Base-by-base conservation (phyloP, 768 basidiomycete genomes). In the Boletus subcaerulescens region DNA sequence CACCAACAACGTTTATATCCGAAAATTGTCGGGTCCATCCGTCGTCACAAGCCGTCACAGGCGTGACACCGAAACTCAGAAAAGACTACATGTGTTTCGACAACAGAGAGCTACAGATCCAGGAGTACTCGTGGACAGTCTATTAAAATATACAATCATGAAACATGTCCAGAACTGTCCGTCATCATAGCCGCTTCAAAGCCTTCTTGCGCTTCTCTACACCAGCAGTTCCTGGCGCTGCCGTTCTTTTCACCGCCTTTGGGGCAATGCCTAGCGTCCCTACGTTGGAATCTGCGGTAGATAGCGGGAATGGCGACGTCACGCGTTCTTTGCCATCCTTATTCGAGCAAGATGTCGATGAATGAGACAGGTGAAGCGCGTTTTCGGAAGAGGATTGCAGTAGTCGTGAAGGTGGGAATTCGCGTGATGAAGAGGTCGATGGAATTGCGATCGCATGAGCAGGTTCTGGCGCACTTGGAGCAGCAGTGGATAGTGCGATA, bases 171-270 rank as follows among this genome's bases (percentile, higher is more conserved):
- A 31, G 54, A 39, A 52, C 41, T 11, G 18, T 53, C 46, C 50
- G 39, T 41, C 31, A 14, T 71, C 63, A 93, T 70, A 93, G 71
- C 59, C 91, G 77, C 73, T 89, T 93, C 61, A 93, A 72, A 5
- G 91, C 91, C 77, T 92, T 93, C 80, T 93, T 93, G 70, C 91
- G 77, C 75, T 93, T 93, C 73, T 91, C 90, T 4, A 81, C 83
- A 2, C 83, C 83, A 3, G 77, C 79, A 12, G 72, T 74, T 2
- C 79, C 78, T 0, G 84, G 79, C 1, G 86, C 83, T 15, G 84
- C 77, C 5, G 68, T 60, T 47, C 89, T 75, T 71, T 91, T 91
- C 48, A 87, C 78, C 0, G 87, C 81, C 67, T 89, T 91, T 10
- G 80, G 74, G 13, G 71, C 70, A 13, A 69, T 61, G 15, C 63